These are phyloP conservation scores for Spathaspora passalidarum DNA, from an alignment of 805 yeast genomes.

Conservation along the genomic window DNA sequence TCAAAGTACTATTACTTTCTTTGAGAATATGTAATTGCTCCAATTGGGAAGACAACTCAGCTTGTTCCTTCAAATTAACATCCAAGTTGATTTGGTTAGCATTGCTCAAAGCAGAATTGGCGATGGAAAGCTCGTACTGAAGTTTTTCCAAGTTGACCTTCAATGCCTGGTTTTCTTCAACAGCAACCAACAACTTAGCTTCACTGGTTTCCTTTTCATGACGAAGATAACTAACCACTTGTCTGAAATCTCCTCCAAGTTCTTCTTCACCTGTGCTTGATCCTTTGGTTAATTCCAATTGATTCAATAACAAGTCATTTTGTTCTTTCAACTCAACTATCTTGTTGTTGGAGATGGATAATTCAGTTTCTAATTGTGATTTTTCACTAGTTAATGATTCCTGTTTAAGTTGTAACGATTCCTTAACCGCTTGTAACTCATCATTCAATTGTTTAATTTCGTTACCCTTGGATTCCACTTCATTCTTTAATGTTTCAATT, in stretches of 20 bases:
- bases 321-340: conserved; percentile 62
- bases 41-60: conserved; percentile 48
- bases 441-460: conserved; percentile 9
- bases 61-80: conserved; percentile 36
- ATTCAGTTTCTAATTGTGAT: conserved; percentile 23
- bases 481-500: conserved; percentile 16
- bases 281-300: conserved; percentile 46
- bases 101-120: conserved; percentile 33
- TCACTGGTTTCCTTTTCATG: conserved; percentile 73
- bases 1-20: conserved; percentile 64
- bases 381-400: conserved; percentile 19
- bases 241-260: conserved; percentile 28
- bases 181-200: conserved; percentile 38
- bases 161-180: conserved; percentile 53
- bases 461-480: conserved; percentile 14
- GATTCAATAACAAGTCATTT: conserved; percentile 64
- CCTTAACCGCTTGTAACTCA: conserved; percentile 11
- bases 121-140: conserved; percentile 43
- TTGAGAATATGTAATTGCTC: conserved; percentile 61
- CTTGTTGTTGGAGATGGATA: conserved; percentile 43
- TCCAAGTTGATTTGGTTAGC: conserved; percentile 19
- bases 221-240: conserved; percentile 60
- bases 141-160: conserved; percentile 48
- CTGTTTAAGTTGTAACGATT: conserved; percentile 15
- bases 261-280: conserved; percentile 9